Evolutionary conservation across 192 early-diverging fungal species (phyloP).

Genomic region (Linnemannia zychae): DNA sequence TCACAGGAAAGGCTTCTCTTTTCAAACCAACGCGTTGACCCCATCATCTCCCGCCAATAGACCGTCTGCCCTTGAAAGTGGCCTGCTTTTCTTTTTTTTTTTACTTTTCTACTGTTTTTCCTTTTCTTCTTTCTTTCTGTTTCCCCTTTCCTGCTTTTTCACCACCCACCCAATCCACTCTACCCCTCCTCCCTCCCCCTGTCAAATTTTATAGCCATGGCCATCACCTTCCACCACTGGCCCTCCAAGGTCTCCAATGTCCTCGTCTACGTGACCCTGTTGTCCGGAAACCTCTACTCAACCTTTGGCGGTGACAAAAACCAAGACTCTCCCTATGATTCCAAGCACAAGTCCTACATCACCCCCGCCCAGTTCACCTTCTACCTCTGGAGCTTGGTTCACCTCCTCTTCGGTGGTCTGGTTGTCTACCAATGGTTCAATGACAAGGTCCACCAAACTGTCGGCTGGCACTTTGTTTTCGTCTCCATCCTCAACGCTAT

Average conservation of each 20-base stretch:
- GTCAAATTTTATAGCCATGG: conserved; percentile 4
- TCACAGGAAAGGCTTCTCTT: neutral
- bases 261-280: conserved; percentile 73
- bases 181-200: neutral
- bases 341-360: conserved; percentile 69
- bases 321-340: conserved; percentile 47
- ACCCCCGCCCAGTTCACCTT: conserved; percentile 75
- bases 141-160: neutral
- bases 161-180: neutral
- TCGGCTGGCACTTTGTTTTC: conserved; percentile 75
- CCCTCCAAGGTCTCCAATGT: conserved; percentile 68
- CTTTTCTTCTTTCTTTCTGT: neutral
- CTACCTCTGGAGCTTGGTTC: conserved; percentile 72
- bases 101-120: neutral
- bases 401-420: conserved; percentile 73
- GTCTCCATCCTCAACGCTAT: conserved; percentile 68
- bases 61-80: neutral
- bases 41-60: conserved; percentile 2
- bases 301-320: conserved; percentile 60
- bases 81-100: neutral
- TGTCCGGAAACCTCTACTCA: conserved; percentile 68
- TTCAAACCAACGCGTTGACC: neutral
- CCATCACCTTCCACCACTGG: conserved; percentile 30
- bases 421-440: conserved; percentile 74
- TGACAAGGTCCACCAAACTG: conserved; percentile 69